Evolutionary conservation across 768 basidiomycete genomes (phyloP), one percentile per base, ranked within the genome.

Genomic region (Tubosaeta sp.): DNA sequence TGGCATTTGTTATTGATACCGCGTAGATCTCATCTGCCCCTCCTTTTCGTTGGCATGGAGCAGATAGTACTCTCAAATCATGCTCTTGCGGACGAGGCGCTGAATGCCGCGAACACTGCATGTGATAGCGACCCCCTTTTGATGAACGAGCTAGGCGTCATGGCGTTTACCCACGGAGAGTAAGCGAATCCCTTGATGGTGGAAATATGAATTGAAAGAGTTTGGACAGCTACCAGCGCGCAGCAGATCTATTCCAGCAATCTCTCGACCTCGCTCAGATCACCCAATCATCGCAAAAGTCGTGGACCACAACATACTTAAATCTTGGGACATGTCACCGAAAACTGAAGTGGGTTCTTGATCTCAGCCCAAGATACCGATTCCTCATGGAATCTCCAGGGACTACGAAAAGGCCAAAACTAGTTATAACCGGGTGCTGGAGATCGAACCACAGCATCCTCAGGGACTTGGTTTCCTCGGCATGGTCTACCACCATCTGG

Each of bases 1-100:
- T 27, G 31, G 29, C 25, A n/a, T 26, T 6, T 45, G 37, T 49
- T 19, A 43, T 48, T 60, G n/a, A 64, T 48, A n/a, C n/a, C 29
- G 5, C 43, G 19, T 61, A 95, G 95, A n/a, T 94, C 94, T 4
- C 95, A 99, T 71, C 72, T 99, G 5, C 95, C 97, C 1, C 74
- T 97, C 41, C 83, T 95, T 71, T 98, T 94, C 65, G 91, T 98
- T 43, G 97, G 95, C 6, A 98, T 97, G 95, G 95, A 99, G 69
- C 91, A 98, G 59, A 90, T 99, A 34, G 86, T 87, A 64, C 76
- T 99, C 7, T 88, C 86, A 27, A 92, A 97, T 56, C 77, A 83
- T 57, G 65, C 70, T 22, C 76, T 92, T 42, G 97, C 97, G 5
- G 86, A 90, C 45, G 95, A 98, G 63, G 89, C 95, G 16, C 76